Percentiles rank a stretch among this genome's conserved stretches.
These are phyloP conservation scores for Fomitopsis betulina DNA, from an alignment of 1,284 basidiomycete species.

Conservation along the genomic window DNA sequence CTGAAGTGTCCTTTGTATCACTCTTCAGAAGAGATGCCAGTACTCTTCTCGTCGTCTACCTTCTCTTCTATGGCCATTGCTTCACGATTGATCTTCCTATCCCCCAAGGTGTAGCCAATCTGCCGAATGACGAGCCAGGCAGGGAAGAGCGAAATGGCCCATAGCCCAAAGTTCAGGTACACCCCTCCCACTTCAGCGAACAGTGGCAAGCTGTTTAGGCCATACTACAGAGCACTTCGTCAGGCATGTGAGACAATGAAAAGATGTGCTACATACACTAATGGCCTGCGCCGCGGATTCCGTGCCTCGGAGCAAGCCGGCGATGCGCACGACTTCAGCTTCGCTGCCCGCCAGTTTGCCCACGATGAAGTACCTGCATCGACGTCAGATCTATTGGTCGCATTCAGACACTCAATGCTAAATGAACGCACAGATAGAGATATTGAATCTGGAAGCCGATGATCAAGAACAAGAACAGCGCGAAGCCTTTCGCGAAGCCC, in stretches of 20 bases:
- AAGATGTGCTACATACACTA: neutral
- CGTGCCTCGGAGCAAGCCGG: neutral
- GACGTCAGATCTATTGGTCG: neutral
- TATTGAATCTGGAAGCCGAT: neutral
- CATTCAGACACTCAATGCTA: neutral
- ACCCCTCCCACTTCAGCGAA: neutral
- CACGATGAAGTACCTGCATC: neutral
- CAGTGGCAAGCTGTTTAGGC: neutral
- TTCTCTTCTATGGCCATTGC: neutral
- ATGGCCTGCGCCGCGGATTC: neutral
- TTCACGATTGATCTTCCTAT: neutral
- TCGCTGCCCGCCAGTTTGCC: neutral
- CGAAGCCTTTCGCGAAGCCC: neutral
- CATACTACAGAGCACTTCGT: neutral
- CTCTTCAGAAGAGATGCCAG: neutral
- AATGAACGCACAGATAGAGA: neutral
- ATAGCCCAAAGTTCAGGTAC: neutral
- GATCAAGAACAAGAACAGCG: neutral
- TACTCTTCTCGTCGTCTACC: neutral
- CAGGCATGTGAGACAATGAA: too few relatives aligned
- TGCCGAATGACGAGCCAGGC: neutral
- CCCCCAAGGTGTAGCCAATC: neutral
- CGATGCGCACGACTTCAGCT: neutral
- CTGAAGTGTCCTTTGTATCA: too few relatives aligned
- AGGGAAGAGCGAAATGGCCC: neutral